Percentiles rank a stretch among this genome's conserved stretches.
Evolutionary conservation across 768 basidiomycete species (phyloP).

Genomic region (Suillus decipiens): DNA sequence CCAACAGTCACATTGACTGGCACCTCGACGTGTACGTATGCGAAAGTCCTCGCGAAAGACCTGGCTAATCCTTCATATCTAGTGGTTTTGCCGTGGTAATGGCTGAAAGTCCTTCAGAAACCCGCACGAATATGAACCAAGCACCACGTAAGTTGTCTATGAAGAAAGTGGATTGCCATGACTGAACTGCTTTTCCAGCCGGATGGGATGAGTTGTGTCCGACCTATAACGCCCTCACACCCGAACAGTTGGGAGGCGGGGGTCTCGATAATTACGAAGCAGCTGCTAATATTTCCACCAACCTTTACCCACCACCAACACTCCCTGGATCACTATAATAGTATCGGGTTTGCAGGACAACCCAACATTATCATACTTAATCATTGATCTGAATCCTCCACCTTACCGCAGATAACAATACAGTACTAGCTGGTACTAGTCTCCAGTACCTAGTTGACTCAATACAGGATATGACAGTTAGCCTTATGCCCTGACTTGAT

Average conservation of each 20-base stretch:
- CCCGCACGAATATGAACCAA: not conserved
- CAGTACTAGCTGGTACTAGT: not conserved
- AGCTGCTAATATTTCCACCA: conserved; percentile 20
- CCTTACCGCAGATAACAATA: not conserved
- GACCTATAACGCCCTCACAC: conserved; percentile 14
- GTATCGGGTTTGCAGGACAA: not conserved
- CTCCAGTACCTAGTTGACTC: not conserved
- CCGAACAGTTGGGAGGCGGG: conserved; percentile 18
- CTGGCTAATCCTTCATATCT: not conserved
- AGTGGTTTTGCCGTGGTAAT: conserved; percentile 35
- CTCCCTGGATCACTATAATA: too few species aligned
- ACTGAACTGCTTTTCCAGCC: not conserved
- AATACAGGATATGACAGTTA: not conserved
- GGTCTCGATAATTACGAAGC: conserved; percentile 17
- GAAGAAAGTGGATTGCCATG: not conserved
- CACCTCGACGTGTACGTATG: conserved; percentile 21
- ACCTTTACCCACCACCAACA: conserved; percentile 13
- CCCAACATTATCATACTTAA: too few species aligned
- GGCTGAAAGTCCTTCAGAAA: conserved; percentile 25
- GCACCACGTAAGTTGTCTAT: not conserved
- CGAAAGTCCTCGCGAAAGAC: too few species aligned
- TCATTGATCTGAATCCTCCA: too few species aligned
- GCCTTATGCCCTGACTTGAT: not conserved
- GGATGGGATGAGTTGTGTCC: too few species aligned
- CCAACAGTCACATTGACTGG: conserved; percentile 8